Evolutionary conservation across 441 rosid genomes (phyloP).

Genomic region (Croton laevigatus): DNA sequence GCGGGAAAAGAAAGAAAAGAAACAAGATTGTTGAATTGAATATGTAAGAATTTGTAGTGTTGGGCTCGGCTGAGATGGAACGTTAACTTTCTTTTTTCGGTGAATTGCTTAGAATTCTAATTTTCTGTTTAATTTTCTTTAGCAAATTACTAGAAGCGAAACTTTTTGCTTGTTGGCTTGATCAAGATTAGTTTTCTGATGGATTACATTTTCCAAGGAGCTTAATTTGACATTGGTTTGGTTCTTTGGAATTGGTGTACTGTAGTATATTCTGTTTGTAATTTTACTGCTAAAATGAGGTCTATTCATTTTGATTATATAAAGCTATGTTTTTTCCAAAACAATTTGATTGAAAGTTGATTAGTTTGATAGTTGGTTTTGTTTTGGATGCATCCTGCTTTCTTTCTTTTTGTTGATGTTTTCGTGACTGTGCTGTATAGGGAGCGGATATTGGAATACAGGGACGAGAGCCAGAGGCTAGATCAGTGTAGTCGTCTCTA

Average conservation of each 20-base stretch:
- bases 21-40: neutral
- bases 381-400: conserved; percentile 1
- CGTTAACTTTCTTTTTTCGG: neutral
- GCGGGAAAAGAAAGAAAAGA: neutral
- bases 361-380: conserved; percentile 6
- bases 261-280: neutral
- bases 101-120: neutral
- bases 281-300: neutral
- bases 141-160: neutral
- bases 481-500: conserved; percentile 91
- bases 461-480: conserved; percentile 89
- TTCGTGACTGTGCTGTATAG: conserved; percentile 36
- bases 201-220: neutral
- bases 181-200: neutral
- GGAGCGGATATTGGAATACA: conserved; percentile 74
- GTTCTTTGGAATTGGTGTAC: neutral
- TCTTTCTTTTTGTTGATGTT: conserved; percentile 14
- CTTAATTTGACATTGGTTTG: neutral
- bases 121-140: neutral
- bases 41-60: neutral
- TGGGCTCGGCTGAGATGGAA: neutral
- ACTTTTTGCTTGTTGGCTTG: neutral
- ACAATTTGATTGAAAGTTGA: no score
- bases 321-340: neutral
- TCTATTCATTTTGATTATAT: neutral